Conservation (phyloP, 2,329 filamentous ascomycete genomes). For the Phaeosphaeriaceae sp. region DNA sequence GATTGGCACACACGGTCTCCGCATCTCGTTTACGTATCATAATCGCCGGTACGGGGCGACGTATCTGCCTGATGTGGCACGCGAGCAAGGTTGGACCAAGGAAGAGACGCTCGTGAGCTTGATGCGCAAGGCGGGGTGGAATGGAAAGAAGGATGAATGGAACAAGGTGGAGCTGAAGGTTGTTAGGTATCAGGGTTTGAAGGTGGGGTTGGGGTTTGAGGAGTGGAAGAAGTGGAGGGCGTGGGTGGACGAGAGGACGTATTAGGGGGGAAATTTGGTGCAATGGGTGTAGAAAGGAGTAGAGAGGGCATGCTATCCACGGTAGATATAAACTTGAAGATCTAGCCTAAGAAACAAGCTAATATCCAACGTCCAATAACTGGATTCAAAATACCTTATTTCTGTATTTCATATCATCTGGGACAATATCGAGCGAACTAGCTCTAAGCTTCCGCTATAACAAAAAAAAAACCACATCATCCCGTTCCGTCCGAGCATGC, state of each 20-base stretch:
- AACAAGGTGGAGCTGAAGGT: conserved; percentile 78
- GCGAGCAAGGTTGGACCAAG: conserved; percentile 93
- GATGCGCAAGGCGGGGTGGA: conserved; percentile 95
- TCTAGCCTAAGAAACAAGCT: no score
- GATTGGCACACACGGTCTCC: conserved; percentile 83
- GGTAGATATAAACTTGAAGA: neutral
- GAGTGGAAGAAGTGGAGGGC: conserved; percentile 83
- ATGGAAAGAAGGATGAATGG: conserved; percentile 71
- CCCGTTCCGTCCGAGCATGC: no score
- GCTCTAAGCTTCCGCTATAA: no score
- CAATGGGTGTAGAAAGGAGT: no score
- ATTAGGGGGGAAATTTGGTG: conserved; percentile 1
- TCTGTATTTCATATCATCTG: no score
- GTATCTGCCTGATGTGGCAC: conserved; percentile 89
- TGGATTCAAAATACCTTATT: no score
- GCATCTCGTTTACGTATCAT: conserved; percentile 81
- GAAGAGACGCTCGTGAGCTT: conserved; percentile 89
- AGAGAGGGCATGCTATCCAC: conserved; percentile 3
- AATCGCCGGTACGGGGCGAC: conserved; percentile 80
- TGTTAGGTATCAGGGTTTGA: conserved; percentile 85
- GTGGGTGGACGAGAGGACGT: conserved; percentile 64
- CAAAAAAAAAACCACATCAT: no score
- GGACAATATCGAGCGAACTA: no score
- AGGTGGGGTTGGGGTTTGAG: conserved; percentile 70
- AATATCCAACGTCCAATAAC: no score